A percentile compares a stretch with the other conserved stretches of the same genome.
phyloP scores from a whole-genome alignment of 345 rosid genomes.

The Aquilaria sinensis region DNA sequence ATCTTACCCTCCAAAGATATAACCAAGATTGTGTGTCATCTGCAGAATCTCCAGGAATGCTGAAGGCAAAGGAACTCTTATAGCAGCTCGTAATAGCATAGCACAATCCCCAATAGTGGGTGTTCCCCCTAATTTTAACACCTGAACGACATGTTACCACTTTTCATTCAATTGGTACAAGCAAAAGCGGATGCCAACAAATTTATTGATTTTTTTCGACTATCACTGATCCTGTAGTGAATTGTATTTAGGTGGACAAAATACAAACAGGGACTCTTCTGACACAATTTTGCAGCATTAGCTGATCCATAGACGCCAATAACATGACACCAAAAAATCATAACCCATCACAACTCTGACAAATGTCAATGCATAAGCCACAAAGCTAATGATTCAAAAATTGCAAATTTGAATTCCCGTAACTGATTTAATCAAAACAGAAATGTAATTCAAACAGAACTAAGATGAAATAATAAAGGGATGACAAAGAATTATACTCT shows the following conservation, averaged over 20 bases:
- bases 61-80: slow-evolving; percentile 87
- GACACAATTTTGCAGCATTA: not conserved
- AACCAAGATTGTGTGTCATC: slow-evolving; percentile 70
- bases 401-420: not conserved
- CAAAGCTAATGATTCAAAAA: not conserved
- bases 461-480: not conserved
- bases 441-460: slow-evolving; percentile 2
- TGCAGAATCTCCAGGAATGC: slow-evolving; percentile 84
- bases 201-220: too few species aligned
- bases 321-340: slow-evolving; percentile 2
- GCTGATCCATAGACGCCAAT: not conserved
- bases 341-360: not conserved
- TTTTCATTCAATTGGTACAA: slow-evolving; percentile 3
- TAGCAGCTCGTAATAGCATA: slow-evolving; percentile 68
- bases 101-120: slow-evolving; percentile 95
- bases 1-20: slow-evolving; percentile 71
- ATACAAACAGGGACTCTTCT: not conserved
- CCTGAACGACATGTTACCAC: slow-evolving; percentile 36
- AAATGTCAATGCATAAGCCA: slow-evolving; percentile 2
- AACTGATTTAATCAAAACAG: not conserved
- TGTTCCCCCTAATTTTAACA: slow-evolving; percentile 75
- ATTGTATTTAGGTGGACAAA: not conserved
- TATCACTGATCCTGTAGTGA: not conserved
- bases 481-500: not conserved
- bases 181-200: not conserved